These are phyloP conservation scores for Macadamia integrifolia DNA, from an alignment of 164 flowering plant genomes.

Conservation along the genomic window DNA sequence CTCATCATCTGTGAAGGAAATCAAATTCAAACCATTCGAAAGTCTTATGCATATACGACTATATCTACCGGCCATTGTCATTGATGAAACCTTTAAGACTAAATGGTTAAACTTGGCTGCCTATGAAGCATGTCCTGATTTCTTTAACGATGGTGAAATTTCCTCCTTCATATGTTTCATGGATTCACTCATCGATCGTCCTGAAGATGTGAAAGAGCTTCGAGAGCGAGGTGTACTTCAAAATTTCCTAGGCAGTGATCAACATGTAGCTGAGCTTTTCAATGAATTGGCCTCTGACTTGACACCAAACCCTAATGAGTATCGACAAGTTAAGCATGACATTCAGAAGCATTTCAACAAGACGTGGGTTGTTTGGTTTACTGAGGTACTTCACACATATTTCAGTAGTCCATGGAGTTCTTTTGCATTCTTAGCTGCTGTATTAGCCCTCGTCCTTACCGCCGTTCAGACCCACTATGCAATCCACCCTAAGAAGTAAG, in stretches of 20 bases:
- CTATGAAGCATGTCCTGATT: too few species aligned
- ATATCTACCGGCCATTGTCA: too few species aligned
- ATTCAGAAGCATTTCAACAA: constrained; percentile 5
- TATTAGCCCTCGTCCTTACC: not conserved
- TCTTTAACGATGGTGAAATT: too few species aligned
- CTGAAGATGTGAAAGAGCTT: constrained; percentile 13
- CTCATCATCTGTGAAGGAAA: too few species aligned
- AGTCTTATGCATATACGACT: too few species aligned
- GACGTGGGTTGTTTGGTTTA: not conserved
- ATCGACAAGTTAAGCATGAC: not conserved
- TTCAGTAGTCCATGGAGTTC: not conserved
- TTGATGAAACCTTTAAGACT: too few species aligned
- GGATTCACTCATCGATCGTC: constrained; percentile 15
- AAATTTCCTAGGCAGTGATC: constrained; percentile 6
- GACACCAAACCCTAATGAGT: not conserved
- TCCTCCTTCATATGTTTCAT: constrained; percentile 2
- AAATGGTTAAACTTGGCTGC: too few species aligned
- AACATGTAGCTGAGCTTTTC: constrained; percentile 11
- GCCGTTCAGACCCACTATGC: not conserved
- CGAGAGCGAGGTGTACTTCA: constrained; percentile 2
- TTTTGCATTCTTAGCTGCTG: not conserved
- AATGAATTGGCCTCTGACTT: not conserved
- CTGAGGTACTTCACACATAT: not conserved
- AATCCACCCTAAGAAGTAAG: too few species aligned
- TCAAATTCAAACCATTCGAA: too few species aligned